phyloP scores from a whole-genome alignment of 768 basidiomycete genomes.

The Phaffia tasmanica region DNA sequence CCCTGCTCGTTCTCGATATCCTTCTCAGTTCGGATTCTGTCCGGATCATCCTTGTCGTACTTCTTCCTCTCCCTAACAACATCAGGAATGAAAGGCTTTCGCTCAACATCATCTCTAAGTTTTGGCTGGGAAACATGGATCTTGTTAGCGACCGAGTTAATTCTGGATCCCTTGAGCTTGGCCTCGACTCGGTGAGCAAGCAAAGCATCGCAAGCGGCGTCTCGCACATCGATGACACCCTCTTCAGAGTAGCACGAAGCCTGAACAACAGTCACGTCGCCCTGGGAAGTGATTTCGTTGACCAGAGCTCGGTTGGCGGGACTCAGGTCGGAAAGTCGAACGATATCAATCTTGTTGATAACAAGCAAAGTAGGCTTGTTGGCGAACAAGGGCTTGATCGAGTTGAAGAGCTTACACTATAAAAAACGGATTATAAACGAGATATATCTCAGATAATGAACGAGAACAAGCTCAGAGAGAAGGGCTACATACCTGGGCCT shows the following conservation, averaged over 20 bases:
- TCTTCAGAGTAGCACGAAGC: slow-evolving; percentile 94
- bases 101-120: slow-evolving; percentile 75
- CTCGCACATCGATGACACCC: slow-evolving; percentile 94
- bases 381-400: slow-evolving; percentile 92
- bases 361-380: slow-evolving; percentile 89
- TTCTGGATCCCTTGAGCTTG: slow-evolving; percentile 87
- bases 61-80: slow-evolving; percentile 60
- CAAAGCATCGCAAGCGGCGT: slow-evolving; percentile 86
- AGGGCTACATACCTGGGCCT: slow-evolving; percentile 63
- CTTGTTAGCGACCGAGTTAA: slow-evolving; percentile 84
- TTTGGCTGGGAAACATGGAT: slow-evolving; percentile 91
- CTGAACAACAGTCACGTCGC: slow-evolving; percentile 58
- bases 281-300: slow-evolving; percentile 71
- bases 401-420: slow-evolving; percentile 96
- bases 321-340: slow-evolving; percentile 69
- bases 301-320: slow-evolving; percentile 66
- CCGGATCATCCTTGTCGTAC: slow-evolving; percentile 77
- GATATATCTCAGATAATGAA: neutral
- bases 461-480: neutral
- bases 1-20: slow-evolving; percentile 80
- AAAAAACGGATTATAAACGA: slow-evolving; percentile 14
- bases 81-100: slow-evolving; percentile 83
- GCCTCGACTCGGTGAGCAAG: slow-evolving; percentile 87
- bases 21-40: slow-evolving; percentile 58
- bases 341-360: slow-evolving; percentile 96